Evolutionary conservation across 1,284 basidiomycete genomes (phyloP), one percentile per base, ranked within the genome.

Genomic region (Veloporphyrellus conicus): DNA sequence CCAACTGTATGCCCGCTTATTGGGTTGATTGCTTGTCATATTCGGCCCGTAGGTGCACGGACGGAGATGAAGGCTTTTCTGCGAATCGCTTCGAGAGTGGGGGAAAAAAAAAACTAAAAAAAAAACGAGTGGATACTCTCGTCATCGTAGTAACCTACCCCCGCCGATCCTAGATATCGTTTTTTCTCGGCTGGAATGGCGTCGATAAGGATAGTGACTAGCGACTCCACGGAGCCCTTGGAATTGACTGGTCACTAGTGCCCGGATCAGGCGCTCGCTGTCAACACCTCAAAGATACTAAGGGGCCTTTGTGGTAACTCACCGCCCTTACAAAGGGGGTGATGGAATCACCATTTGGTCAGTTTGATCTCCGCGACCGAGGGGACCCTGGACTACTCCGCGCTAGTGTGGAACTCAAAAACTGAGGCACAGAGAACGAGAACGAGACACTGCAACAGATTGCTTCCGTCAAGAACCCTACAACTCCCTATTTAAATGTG

Each of bases 361-460:
- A 36, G 52, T 58, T 63, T 52, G 63, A 67, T 65, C 64, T 67
- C 64, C 64, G 64, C 64, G 62, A 66, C 42, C 25, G 29, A 44
- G 40, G 28, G 42, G 33, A 40, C 49, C 43, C 36, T 34, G 31
- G 37, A 8, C 37, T 27, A 43, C 44, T 49, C 54, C 50, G 43
- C 52, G 45, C 43, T 38, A 11, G 39, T 37, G 39, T 37, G 27
- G 40, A 40, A 37, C 35, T 34, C 36, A 36, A 19, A 35, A 33
- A 45, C 37, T 41, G 41, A 54, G 54, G 48, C 45, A 59, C 47
- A 27, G 41, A 25, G 37, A 50, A 45, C 8, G 36, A 45, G 45
- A 54, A 38, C 36, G 36, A 25, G 5, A 11, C 5, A 11, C n/a
- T 5, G 23, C 23, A 25, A 25, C 22, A 3, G 19, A 25, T 52